Evolutionary conservation across 2,329 filamentous ascomycete genomes (phyloP), one percentile per base, ranked within the genome.

Genomic region (Microascus cirrosus): DNA sequence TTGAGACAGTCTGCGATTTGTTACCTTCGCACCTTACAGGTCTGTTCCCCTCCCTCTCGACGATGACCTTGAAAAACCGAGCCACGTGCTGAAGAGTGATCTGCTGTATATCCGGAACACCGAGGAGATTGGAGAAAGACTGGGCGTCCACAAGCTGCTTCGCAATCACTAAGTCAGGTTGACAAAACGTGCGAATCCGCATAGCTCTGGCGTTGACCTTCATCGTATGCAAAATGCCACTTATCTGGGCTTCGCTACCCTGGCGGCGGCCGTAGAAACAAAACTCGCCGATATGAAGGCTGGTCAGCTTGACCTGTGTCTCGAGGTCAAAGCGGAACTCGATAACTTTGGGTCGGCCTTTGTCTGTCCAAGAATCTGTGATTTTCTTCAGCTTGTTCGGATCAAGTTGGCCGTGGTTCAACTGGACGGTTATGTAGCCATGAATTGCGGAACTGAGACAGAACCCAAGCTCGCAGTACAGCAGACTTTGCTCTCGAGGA

Each of bases 381-480:
- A 82, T 67, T 60, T 73, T 76, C 62, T 78, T 77, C 60, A 80
- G 73, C 63, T 79, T 78, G 62, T 75, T 73, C 0, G 75, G 69
- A 6, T 78, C 71, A 5, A 84, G 70, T 1, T 78, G 78, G n/a
- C 80, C 81, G n/a, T 73, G 74, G 62, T 78, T 75, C 59, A 82
- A 72, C 64, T 84, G 78, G 18, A 71, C 65, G 12, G 72, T 74
- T 59, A 83, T 77, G 68, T 80, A 84, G 12, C 69, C 66, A 58
- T 82, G 77, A 35, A 83, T 65, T 0, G 75, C 74, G 5, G 73
- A 75, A 59, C 74, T 75, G n/a, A 84, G 66, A 59, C 75, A 68
- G 62, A 76, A 84, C 64, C 83, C 80, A 8, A 84, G 74, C 65
- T 84, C 81, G 65, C 79, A 80, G 66, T 82, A 83, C 8, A 84